Evolutionary conservation across 495 filamentous ascomycete genomes (phyloP).

Genomic region (Penicillium desertorum): DNA sequence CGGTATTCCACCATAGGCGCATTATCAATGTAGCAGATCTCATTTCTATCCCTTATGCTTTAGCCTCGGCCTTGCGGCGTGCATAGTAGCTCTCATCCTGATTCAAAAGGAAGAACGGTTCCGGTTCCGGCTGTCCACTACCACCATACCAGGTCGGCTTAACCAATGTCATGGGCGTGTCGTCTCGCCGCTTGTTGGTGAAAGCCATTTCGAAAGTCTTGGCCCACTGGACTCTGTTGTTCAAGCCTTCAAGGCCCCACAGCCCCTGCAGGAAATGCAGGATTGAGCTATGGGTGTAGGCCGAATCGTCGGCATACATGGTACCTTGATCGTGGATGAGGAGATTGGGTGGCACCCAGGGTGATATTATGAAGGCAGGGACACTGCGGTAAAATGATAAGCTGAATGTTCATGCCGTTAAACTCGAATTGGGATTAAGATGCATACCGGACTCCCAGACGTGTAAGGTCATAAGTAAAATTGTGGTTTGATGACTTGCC

Average conservation of each 20-base stretch:
- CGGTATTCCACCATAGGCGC: neutral
- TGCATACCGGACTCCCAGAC: constrained; percentile 44
- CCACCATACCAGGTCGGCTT: constrained; percentile 37
- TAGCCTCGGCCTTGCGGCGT: neutral
- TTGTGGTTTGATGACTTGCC: constrained; percentile 39
- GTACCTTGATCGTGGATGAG: constrained; percentile 44
- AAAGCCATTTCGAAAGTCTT: constrained; percentile 44
- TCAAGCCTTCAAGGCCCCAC: constrained; percentile 43
- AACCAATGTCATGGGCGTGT: constrained; percentile 36
- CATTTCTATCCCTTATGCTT: neutral
- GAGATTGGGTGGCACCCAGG: constrained; percentile 39
- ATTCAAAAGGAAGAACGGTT: constrained; percentile 33
- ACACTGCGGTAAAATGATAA: constrained; percentile 23
- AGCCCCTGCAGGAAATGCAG: constrained; percentile 44
- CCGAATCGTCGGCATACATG: constrained; percentile 38
- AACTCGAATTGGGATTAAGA: neutral
- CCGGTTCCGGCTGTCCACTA: constrained; percentile 33
- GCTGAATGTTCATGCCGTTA: neutral
- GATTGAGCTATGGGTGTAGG: constrained; percentile 47
- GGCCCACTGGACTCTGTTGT: constrained; percentile 42
- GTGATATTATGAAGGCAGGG: constrained; percentile 46
- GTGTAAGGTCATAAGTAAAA: constrained; percentile 45
- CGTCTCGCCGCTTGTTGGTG: constrained; percentile 21
- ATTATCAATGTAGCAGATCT: neutral
- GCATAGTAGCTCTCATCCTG: constrained; percentile 37